Evolutionary conservation across 371 early-diverging fungal species (phyloP), one percentile per base, ranked within the genome.

Genomic region (Rhizopus sp.): DNA sequence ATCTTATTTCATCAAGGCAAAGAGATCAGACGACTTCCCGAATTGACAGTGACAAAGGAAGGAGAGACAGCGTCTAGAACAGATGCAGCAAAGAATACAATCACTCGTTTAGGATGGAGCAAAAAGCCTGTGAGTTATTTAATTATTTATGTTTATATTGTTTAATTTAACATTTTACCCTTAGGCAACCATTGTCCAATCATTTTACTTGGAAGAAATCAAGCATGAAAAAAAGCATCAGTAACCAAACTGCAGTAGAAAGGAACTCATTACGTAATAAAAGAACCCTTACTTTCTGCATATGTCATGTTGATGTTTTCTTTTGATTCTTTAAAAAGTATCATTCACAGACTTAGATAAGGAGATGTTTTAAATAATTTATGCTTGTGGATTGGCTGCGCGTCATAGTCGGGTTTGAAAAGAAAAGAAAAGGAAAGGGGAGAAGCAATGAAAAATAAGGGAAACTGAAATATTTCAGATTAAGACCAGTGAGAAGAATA

Each of bases 101-200:
- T 79, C 40, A 75, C 73, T 12, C 66, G 77, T 16, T 64, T 80
- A 15, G 80, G 77, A 32, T 80, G 80, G 80, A 74, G 68, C 38
- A 74, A 76, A 40, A 72, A 68, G 31, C 66, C 72, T 23, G 80
- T 77, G 69, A 74, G 69, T 68, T 45, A 31, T 13, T 15, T 37
- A 41, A 49, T 29, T 3, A 0, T 4, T 7, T 33, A 34, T 42
- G 6, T 13, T 33, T 31, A 13, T 37, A 32, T 32, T 13, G 34
- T 7, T 2, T 8, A 50, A 35, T 39, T 39, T 4, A 39, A 17
- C 39, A 8, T 10, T 50, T 35, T 62, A 1, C 30, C 0, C n/a
- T 1, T 59, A 78, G 78, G 57, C 68, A 8, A 72, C 78, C 7
- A 72, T 78, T 13, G 58, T 78, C 15, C 62, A 60, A 13, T 55